A percentile compares a stretch with the other conserved stretches of the same genome.
Conservation (phyloP, 352 stramenopile genomes). For the Phytophthora rubi region DNA sequence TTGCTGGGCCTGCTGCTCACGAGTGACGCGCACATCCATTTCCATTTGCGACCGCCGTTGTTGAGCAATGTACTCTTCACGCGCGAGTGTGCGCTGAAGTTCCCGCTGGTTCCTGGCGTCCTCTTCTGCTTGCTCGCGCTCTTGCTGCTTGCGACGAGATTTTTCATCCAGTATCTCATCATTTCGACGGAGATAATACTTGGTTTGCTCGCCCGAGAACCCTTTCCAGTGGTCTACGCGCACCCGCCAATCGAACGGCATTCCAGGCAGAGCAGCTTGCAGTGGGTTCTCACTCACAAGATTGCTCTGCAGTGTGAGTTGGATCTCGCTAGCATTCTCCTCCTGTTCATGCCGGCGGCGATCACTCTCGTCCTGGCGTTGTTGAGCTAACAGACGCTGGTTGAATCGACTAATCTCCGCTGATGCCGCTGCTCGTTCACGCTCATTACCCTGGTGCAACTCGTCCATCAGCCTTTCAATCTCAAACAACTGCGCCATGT, state of each 20-base stretch:
- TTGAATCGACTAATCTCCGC: conserved; percentile 67
- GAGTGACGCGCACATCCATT: conserved; percentile 58
- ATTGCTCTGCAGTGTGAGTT: conserved; percentile 63
- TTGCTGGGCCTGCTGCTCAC: conserved; percentile 57
- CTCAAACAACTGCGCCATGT: conserved; percentile 57
- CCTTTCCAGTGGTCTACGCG: conserved; percentile 86
- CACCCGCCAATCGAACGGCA: conserved; percentile 57
- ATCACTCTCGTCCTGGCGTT: conserved; percentile 44
- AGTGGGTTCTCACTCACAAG: conserved; percentile 76
- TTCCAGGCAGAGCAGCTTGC: conserved; percentile 51
- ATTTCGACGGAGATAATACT: conserved; percentile 60
- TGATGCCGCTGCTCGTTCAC: conserved; percentile 52
- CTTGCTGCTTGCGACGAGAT: conserved; percentile 42
- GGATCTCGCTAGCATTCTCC: conserved; percentile 62
- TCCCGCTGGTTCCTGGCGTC: conserved; percentile 46
- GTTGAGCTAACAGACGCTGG: conserved; percentile 49
- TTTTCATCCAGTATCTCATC: conserved; percentile 66
- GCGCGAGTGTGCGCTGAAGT: conserved; percentile 51
- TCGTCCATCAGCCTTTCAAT: conserved; percentile 64
- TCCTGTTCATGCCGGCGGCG: conserved; percentile 54
- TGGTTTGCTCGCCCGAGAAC: conserved; percentile 66
- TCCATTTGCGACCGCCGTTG: conserved; percentile 55
- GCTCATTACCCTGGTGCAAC: conserved; percentile 62
- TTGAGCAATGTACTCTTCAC: conserved; percentile 61
- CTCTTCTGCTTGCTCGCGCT: conserved; percentile 43